Evolutionary conservation across 1,284 basidiomycete species (phyloP).

Genomic region (Nidula niveotomentosa): DNA sequence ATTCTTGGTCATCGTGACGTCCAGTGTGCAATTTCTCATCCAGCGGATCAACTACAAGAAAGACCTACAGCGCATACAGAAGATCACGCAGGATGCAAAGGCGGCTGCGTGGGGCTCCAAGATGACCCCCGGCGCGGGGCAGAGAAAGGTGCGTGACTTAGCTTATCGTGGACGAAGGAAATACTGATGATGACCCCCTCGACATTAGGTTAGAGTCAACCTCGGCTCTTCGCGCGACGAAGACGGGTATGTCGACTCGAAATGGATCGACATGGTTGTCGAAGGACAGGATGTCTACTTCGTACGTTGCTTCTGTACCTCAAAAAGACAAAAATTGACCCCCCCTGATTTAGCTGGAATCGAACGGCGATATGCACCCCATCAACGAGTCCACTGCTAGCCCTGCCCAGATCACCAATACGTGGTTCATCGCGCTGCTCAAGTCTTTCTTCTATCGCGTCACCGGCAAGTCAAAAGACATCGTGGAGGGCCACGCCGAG

Average conservation of each 20-base stretch:
- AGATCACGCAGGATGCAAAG: conserved; percentile 63
- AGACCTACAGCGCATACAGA: conserved; percentile 70
- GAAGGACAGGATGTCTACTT: conserved; percentile 70
- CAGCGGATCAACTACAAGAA: conserved; percentile 75
- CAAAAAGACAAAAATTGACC: conserved; percentile 2
- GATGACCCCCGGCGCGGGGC: conserved; percentile 55
- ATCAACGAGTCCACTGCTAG: conserved; percentile 28
- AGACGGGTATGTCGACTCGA: conserved; percentile 52
- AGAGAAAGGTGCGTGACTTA: conserved; percentile 55
- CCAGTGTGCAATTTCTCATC: conserved; percentile 77
- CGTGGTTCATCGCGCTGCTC: conserved; percentile 42
- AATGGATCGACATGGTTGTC: conserved; percentile 76
- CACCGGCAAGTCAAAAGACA: conserved; percentile 20
- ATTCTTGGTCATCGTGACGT: conserved; percentile 77
- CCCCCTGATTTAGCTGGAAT: conserved; percentile 36
- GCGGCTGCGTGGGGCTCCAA: conserved; percentile 77
- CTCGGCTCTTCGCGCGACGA: conserved; percentile 59
- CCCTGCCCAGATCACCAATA: conserved; percentile 27
- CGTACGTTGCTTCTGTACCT: conserved; percentile 41
- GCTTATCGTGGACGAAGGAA: background rate
- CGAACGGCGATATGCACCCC: conserved; percentile 51
- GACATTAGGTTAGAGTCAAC: conserved; percentile 66
- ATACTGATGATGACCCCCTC: too few relatives aligned
- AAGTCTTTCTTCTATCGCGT: conserved; percentile 29
- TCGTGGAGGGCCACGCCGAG: conserved; percentile 27